Conservation (phyloP, 2,329 filamentous ascomycete species). For the Botrytis deweyae region DNA sequence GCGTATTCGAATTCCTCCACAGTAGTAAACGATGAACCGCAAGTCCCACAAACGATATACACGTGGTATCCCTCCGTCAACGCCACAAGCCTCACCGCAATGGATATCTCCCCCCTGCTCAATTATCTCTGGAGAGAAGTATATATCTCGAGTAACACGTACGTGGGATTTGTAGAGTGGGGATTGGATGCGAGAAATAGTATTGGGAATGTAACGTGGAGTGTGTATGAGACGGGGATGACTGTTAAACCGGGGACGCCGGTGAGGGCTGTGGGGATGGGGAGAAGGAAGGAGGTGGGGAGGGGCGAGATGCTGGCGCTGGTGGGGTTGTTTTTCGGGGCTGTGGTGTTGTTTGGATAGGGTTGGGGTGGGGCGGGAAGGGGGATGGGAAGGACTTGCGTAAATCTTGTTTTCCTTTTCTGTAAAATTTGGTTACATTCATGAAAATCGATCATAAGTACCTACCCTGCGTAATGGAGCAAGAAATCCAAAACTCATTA, state of each 20-base stretch:
- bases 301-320: not conserved
- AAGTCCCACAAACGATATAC: slow-evolving; percentile 2
- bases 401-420: not conserved
- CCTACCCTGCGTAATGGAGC: too few species aligned
- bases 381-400: not conserved
- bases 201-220: not conserved
- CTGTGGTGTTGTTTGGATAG: not conserved
- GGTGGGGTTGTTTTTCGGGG: not conserved
- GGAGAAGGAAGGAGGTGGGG: not conserved
- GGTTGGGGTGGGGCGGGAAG: too few species aligned
- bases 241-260: not conserved
- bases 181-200: not conserved
- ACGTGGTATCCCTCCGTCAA: slow-evolving; percentile 4
- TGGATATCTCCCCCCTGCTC: not conserved
- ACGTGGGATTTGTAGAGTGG: slow-evolving; percentile 15
- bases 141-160: not conserved
- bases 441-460: too few species aligned
- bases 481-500: too few species aligned
- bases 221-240: not conserved
- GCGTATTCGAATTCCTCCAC: not conserved
- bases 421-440: not conserved
- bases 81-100: not conserved
- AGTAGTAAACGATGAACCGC: not conserved
- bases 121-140: slow-evolving; percentile 14
- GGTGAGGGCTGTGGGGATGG: not conserved